Conservation (phyloP, 2,329 filamentous ascomycete species). For the Diaporthe helianthi region DNA sequence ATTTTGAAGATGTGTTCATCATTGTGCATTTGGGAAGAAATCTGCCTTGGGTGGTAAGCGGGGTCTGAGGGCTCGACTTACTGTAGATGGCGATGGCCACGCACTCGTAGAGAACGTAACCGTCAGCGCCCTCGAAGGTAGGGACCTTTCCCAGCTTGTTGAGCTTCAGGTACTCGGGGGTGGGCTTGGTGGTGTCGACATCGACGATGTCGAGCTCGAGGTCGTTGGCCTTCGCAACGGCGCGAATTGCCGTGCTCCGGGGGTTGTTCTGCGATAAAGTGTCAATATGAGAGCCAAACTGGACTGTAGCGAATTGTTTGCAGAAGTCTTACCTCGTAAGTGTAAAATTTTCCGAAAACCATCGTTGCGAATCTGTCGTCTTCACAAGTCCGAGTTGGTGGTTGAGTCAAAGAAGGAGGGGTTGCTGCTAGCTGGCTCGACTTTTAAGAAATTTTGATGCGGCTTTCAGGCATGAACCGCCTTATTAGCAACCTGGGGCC, state of each 20-base stretch:
- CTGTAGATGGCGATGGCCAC: constrained; percentile 98
- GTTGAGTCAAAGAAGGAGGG: constrained; percentile 37
- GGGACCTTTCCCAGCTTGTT: constrained; percentile 92
- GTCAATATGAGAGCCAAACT: background rate
- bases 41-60: constrained; percentile 33
- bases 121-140: constrained; percentile 90
- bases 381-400: constrained; percentile 34
- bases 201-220: constrained; percentile 88
- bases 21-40: constrained; percentile 46
- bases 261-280: constrained; percentile 73
- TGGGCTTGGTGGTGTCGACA: constrained; percentile 69
- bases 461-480: constrained; percentile 17
- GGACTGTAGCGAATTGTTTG: too few species aligned
- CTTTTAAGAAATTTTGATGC: constrained; percentile 5
- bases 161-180: constrained; percentile 80
- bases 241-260: constrained; percentile 86
- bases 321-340: constrained; percentile 69
- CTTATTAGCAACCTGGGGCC: background rate
- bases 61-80: constrained; percentile 65
- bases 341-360: constrained; percentile 98
- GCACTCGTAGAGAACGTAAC: constrained; percentile 85
- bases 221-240: constrained; percentile 96
- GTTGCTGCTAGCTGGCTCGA: constrained; percentile 18
- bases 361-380: constrained; percentile 64
- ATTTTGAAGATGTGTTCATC: constrained; percentile 79